A percentile compares a stretch with the other conserved stretches of the same genome.
Evolutionary conservation across 75 land plant species (phyloP).

Genomic region (Adiantum capillusveneris): DNA sequence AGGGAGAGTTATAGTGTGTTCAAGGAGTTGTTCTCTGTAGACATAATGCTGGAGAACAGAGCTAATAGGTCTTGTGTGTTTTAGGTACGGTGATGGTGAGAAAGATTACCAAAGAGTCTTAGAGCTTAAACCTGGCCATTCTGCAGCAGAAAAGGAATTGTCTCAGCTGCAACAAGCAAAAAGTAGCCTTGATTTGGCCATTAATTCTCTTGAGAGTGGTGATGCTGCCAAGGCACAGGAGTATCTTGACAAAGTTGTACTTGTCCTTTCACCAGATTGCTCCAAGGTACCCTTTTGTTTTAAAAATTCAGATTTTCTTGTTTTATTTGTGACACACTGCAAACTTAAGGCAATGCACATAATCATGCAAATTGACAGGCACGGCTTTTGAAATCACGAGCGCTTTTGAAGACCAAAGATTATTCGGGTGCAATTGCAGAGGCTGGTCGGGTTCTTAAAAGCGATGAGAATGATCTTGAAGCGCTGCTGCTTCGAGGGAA

Average conservation of each 20-base stretch:
- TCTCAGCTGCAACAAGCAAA: constrained; percentile 66
- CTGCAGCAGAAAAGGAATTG: constrained; percentile 78
- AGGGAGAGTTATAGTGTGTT: no score
- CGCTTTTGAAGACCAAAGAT: constrained; percentile 63
- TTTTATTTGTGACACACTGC: neutral
- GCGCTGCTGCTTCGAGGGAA: constrained; percentile 90
- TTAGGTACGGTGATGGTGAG: constrained; percentile 85
- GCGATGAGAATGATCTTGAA: constrained; percentile 80
- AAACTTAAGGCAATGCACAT: no score
- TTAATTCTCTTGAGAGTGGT: constrained; percentile 46
- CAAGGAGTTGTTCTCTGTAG: no score
- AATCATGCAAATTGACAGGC: constrained; percentile 39
- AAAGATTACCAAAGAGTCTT: constrained; percentile 61
- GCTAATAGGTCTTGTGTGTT: constrained; percentile 1
- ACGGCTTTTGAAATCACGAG: constrained; percentile 56
- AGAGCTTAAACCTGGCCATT: constrained; percentile 65
- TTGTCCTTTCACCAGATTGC: constrained; percentile 79
- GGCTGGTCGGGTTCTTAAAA: constrained; percentile 70
- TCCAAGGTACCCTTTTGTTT: constrained; percentile 42
- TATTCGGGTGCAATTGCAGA: constrained; percentile 73
- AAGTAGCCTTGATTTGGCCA: constrained; percentile 52
- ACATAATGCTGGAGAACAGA: no score
- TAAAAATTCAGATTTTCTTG: neutral
- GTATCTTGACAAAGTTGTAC: constrained; percentile 75
- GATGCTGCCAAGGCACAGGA: constrained; percentile 64